A percentile compares a stretch with the other conserved stretches of the same genome.
Conservation (phyloP, 768 basidiomycete species). For the Suillus lakei region DNA sequence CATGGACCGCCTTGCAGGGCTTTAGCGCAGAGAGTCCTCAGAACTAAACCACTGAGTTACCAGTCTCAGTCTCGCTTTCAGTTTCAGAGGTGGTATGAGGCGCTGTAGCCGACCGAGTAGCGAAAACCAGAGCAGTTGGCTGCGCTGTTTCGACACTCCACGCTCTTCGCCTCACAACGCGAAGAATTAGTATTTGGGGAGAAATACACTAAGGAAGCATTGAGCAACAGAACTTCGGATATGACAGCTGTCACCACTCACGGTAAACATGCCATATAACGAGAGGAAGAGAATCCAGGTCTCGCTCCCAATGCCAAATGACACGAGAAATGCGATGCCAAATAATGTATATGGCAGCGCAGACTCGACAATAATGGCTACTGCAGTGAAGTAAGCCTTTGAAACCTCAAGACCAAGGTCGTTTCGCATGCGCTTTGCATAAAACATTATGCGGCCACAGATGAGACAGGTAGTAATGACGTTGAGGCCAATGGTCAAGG, state of each 20-base stretch:
- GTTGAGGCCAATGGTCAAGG: constrained; percentile 18
- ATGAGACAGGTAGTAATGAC: constrained; percentile 15
- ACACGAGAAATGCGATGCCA: constrained; percentile 18
- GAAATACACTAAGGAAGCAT: constrained; percentile 15
- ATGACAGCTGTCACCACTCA: neutral
- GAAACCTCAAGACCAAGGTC: constrained; percentile 6
- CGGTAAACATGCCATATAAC: constrained; percentile 20
- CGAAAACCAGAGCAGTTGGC: neutral
- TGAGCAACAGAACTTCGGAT: neutral
- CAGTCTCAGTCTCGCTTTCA: too few species aligned
- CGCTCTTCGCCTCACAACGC: constrained; percentile 15
- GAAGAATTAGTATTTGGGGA: constrained; percentile 22
- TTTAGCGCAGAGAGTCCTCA: neutral
- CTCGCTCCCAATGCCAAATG: constrained; percentile 13
- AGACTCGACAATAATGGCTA: constrained; percentile 13
- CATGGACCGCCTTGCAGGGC: neutral
- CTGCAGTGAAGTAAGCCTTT: constrained; percentile 12
- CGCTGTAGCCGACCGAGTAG: neutral
- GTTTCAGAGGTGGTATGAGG: neutral
- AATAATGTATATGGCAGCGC: constrained; percentile 20
- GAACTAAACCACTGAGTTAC: neutral
- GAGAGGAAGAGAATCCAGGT: constrained; percentile 19
- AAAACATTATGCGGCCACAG: constrained; percentile 18
- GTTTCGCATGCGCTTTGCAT: constrained; percentile 8
- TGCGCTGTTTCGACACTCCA: constrained; percentile 5